These are phyloP conservation scores for Curvularia verruculosa DNA, from an alignment of 2,329 filamentous ascomycete genomes.

Conservation along the genomic window DNA sequence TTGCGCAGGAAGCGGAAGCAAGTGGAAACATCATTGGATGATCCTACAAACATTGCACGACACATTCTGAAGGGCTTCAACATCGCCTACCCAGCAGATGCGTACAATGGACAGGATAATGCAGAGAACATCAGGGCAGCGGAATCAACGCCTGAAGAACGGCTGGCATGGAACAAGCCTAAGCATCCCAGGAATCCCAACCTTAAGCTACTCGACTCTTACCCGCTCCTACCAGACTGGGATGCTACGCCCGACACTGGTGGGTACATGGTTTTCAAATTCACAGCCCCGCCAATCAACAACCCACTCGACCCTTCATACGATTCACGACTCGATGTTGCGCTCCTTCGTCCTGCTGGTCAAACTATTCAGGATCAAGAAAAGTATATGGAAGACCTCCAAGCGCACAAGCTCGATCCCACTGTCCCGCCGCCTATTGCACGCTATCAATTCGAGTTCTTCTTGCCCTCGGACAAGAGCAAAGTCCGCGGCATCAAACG, in stretches of 20 bases:
- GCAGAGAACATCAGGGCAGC: constrained; percentile 60
- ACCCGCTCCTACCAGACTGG: constrained; percentile 66
- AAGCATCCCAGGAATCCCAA: constrained; percentile 64
- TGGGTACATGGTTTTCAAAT: constrained; percentile 66
- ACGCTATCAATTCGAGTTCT: constrained; percentile 66
- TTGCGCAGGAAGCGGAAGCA: constrained; percentile 47
- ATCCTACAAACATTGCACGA: constrained; percentile 66
- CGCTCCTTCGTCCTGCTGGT: constrained; percentile 61
- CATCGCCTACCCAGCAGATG: constrained; percentile 66
- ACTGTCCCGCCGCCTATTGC: constrained; percentile 58
- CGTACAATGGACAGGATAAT: constrained; percentile 71
- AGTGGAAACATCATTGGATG: constrained; percentile 56
- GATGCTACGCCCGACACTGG: constrained; percentile 65
- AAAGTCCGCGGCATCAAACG: constrained; percentile 60
- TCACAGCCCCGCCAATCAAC: constrained; percentile 63
- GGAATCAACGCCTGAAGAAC: constrained; percentile 60
- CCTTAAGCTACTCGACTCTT: constrained; percentile 64
- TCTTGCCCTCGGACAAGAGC: constrained; percentile 58
- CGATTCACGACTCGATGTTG: constrained; percentile 65
- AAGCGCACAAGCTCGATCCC: constrained; percentile 54
- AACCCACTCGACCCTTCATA: constrained; percentile 54
- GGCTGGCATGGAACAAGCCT: constrained; percentile 64
- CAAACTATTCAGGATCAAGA: constrained; percentile 59
- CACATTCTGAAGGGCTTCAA: constrained; percentile 69
- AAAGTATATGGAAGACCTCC: constrained; percentile 55